phyloP scores from a whole-genome alignment of 1,284 basidiomycete species.

The Trichosporon asahii region DNA sequence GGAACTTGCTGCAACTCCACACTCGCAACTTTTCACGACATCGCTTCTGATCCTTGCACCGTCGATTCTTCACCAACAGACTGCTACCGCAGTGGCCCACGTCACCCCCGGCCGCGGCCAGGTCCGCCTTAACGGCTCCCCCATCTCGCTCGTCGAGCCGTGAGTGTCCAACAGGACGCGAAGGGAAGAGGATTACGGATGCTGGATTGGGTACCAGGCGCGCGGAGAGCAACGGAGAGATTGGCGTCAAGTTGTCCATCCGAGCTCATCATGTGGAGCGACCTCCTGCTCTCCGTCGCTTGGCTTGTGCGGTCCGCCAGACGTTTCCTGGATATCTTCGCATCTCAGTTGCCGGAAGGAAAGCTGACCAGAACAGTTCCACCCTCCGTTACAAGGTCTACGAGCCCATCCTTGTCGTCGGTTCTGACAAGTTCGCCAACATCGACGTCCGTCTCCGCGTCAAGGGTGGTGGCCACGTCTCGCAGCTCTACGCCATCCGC shows the following conservation, averaged over 20 bases:
- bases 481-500: conserved; percentile 97
- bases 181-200: neutral
- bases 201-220: neutral
- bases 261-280: no score
- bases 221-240: neutral
- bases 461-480: conserved; percentile 99
- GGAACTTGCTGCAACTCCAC: neutral
- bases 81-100: conserved; percentile 93
- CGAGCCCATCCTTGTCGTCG: conserved; percentile 86
- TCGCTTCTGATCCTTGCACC: neutral
- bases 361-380: conserved; percentile 54
- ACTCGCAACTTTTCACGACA: neutral
- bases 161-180: conserved; percentile 34
- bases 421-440: conserved; percentile 75
- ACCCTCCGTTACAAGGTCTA: conserved; percentile 98
- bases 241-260: no score
- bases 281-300: no score
- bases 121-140: conserved; percentile 95
- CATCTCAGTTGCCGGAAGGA: no score
- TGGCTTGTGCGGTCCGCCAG: no score
- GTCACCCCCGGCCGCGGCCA: conserved; percentile 96
- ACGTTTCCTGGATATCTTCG: neutral
- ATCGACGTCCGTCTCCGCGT: conserved; percentile 98
- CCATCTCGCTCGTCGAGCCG: conserved; percentile 90
- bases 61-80: conserved; percentile 57